Evolutionary conservation across 148 eudicot species (phyloP).

Genomic region (Vaccinium myrtillus): DNA sequence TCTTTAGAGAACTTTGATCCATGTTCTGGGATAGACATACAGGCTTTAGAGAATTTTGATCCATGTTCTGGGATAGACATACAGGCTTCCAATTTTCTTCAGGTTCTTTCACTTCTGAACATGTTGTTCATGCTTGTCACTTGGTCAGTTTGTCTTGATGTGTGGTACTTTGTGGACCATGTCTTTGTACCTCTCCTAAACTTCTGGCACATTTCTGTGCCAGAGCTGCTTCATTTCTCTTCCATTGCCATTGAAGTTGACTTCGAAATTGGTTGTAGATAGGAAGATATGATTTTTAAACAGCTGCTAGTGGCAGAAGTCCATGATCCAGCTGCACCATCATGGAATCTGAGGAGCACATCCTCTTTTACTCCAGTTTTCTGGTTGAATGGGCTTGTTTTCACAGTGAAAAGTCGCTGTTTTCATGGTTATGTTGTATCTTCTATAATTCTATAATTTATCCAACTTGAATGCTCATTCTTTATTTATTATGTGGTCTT

Average conservation of each 20-base stretch:
- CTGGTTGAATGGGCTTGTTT: constrained; percentile 7
- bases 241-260: not conserved
- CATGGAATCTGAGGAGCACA: not conserved
- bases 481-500: not conserved
- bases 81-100: not conserved
- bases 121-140: not conserved
- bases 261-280: not conserved
- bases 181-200: not conserved
- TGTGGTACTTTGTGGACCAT: not conserved
- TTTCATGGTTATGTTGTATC: not conserved
- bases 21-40: not conserved
- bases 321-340: not conserved
- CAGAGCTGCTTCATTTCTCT: not conserved
- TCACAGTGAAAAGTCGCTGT: not conserved
- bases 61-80: not conserved
- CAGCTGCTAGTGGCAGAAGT: constrained; percentile 9
- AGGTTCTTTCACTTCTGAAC: not conserved
- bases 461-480: constrained; percentile 2
- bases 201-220: not conserved
- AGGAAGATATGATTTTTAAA: not conserved
- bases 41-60: not conserved
- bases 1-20: not conserved
- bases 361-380: not conserved
- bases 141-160: not conserved
- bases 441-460: not conserved